These are phyloP conservation scores for Scedosporium dehoogii DNA, from an alignment of 2,329 filamentous ascomycete genomes.

Conservation along the genomic window DNA sequence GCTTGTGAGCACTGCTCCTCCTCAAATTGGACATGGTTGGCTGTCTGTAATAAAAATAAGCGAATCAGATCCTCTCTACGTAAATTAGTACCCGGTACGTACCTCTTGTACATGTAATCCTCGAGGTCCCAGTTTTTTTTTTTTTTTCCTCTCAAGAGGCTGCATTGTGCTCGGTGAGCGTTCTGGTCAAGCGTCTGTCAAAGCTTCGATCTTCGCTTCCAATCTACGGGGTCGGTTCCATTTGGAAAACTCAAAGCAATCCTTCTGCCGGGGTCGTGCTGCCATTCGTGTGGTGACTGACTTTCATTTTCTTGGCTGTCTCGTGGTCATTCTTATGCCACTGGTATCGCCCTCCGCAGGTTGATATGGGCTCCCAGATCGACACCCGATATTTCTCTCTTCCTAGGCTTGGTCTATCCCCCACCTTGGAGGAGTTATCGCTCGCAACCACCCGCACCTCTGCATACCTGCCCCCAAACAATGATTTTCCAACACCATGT, in stretches of 20 bases:
- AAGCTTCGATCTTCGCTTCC: conserved; percentile 8
- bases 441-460: conserved; percentile 7
- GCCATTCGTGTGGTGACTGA: neutral
- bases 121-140: neutral
- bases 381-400: conserved; percentile 1
- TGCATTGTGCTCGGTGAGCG: conserved; percentile 18
- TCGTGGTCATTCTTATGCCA: neutral
- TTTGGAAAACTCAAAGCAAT: neutral
- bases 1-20: no score
- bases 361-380: neutral
- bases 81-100: neutral
- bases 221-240: conserved; percentile 10
- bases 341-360: neutral
- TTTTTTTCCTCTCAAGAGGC: neutral
- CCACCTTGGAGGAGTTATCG: neutral
- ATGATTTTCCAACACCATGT: conserved; percentile 32
- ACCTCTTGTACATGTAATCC: neutral
- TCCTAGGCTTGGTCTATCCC: conserved; percentile 1
- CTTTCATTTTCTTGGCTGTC: neutral
- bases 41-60: neutral
- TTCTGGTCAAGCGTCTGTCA: conserved; percentile 18
- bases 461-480: conserved; percentile 4
- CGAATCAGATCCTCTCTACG: neutral
- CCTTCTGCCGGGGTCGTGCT: neutral
- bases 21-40: neutral